Percentiles rank a stretch among this genome's conserved stretches.
Conservation (phyloP, 441 rosid species). For the Erysimum cheiri region DNA sequence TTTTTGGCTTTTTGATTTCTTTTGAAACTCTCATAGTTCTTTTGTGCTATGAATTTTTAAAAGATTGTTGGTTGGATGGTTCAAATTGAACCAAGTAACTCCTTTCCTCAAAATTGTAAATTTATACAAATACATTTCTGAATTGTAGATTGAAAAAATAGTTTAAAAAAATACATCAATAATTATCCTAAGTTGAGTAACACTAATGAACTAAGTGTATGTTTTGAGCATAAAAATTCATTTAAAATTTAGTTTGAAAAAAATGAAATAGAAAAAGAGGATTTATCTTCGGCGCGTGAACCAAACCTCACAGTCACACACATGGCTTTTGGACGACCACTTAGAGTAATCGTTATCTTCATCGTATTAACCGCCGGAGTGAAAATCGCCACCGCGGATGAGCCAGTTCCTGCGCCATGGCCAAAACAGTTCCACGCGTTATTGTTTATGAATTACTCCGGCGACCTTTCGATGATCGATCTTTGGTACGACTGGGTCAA, state of each 20-base stretch:
- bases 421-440: conserved; percentile 78
- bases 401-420: conserved; percentile 71
- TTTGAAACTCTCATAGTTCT: conserved; percentile 29
- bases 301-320: neutral
- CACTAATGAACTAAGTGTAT: neutral
- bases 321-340: conserved; percentile 32
- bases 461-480: conserved; percentile 67
- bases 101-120: neutral
- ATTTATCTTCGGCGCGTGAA: neutral
- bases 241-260: neutral
- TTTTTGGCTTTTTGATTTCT: conserved; percentile 1
- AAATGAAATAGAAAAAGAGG: neutral
- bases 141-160: neutral
- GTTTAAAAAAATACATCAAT: neutral
- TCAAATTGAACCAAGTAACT: conserved; percentile 35
- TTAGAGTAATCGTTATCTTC: conserved; percentile 15
- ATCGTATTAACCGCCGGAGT: conserved; percentile 19
- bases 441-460: conserved; percentile 71
- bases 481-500: conserved; percentile 94
- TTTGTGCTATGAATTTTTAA: conserved; percentile 31
- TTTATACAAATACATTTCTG: neutral
- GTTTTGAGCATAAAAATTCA: neutral
- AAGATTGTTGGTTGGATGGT: conserved; percentile 45
- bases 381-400: conserved; percentile 21
- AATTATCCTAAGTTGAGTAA: neutral